Conservation (phyloP, 306 rosid species). For the Coriaria nepalensis region DNA sequence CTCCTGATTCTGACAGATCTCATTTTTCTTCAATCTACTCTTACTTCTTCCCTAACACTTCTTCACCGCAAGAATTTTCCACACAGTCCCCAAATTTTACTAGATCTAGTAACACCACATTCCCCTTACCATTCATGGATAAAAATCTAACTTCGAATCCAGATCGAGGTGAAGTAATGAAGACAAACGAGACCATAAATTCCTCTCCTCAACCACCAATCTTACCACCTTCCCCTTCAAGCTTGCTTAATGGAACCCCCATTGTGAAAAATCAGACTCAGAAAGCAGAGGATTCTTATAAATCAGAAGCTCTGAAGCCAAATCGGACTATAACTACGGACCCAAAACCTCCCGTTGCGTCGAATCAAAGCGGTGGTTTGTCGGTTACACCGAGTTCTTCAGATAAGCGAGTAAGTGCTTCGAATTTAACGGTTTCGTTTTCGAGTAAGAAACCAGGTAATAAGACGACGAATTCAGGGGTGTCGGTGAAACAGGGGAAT, state of each 20-base stretch:
- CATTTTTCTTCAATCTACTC: slow-evolving; percentile 32
- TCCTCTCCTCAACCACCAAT: slow-evolving; percentile 5
- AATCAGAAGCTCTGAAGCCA: slow-evolving; percentile 7
- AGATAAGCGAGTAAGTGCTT: slow-evolving; percentile 5
- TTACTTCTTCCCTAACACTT: slow-evolving; percentile 36
- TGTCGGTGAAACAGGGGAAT: slow-evolving; percentile 21
- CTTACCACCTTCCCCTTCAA: slow-evolving; percentile 6
- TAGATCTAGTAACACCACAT: slow-evolving; percentile 45
- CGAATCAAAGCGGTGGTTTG: slow-evolving; percentile 4
- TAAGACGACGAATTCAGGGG: slow-evolving; percentile 16
- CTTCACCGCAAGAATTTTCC: slow-evolving; percentile 16
- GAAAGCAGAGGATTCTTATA: slow-evolving; percentile 3
- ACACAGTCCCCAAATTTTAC: slow-evolving; percentile 13
- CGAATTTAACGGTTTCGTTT: slow-evolving; percentile 33
- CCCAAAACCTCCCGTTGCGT: slow-evolving; percentile 7
- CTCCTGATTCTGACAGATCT: slow-evolving; percentile 24
- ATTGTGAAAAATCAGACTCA: slow-evolving; percentile 13
- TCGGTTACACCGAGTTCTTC: not conserved
- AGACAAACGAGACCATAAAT: slow-evolving; percentile 23
- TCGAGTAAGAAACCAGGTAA: slow-evolving; percentile 16
- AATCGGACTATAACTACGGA: slow-evolving; percentile 15
- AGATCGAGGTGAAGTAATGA: slow-evolving; percentile 9
- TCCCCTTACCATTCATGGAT: slow-evolving; percentile 12
- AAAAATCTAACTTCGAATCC: slow-evolving; percentile 16
- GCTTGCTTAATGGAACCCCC: not conserved